Conservation (phyloP, 2,329 filamentous ascomycete genomes). For the Didymella exigua region DNA sequence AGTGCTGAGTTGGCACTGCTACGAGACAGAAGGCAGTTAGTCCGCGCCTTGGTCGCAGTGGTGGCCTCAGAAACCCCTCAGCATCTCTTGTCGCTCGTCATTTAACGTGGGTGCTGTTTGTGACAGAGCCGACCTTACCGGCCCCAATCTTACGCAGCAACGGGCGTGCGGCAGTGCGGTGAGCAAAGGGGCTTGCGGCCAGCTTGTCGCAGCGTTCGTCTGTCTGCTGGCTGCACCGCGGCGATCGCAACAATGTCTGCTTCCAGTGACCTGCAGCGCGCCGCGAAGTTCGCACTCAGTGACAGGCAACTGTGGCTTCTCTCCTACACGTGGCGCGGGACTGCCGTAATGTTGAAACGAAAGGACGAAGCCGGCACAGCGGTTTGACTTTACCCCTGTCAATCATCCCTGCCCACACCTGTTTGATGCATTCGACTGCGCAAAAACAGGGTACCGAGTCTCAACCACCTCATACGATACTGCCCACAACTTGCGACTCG, state of each 20-base stretch:
- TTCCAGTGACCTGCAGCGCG: slow-evolving; percentile 21
- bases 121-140: slow-evolving; percentile 22
- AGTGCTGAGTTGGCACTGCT: slow-evolving; percentile 20
- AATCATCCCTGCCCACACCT: slow-evolving; percentile 22
- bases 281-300: slow-evolving; percentile 3
- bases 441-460: slow-evolving; percentile 23
- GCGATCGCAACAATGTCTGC: slow-evolving; percentile 18
- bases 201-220: background rate
- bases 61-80: slow-evolving; percentile 18
- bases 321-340: slow-evolving; percentile 36
- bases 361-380: slow-evolving; percentile 32
- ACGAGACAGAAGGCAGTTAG: slow-evolving; percentile 22
- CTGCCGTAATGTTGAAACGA: slow-evolving; percentile 34
- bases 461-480: slow-evolving; percentile 13
- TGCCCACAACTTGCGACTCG: slow-evolving; percentile 15
- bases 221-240: slow-evolving; percentile 11
- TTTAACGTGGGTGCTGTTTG: slow-evolving; percentile 18
- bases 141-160: slow-evolving; percentile 19
- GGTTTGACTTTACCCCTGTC: slow-evolving; percentile 29
- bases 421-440: slow-evolving; percentile 26
- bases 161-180: slow-evolving; percentile 8
- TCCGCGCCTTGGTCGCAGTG: slow-evolving; percentile 18
- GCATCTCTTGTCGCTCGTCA: slow-evolving; percentile 19
- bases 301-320: slow-evolving; percentile 25
- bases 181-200: slow-evolving; percentile 1